phyloP scores from a whole-genome alignment of 768 basidiomycete genomes.

The Nevesoporus exiguus region DNA sequence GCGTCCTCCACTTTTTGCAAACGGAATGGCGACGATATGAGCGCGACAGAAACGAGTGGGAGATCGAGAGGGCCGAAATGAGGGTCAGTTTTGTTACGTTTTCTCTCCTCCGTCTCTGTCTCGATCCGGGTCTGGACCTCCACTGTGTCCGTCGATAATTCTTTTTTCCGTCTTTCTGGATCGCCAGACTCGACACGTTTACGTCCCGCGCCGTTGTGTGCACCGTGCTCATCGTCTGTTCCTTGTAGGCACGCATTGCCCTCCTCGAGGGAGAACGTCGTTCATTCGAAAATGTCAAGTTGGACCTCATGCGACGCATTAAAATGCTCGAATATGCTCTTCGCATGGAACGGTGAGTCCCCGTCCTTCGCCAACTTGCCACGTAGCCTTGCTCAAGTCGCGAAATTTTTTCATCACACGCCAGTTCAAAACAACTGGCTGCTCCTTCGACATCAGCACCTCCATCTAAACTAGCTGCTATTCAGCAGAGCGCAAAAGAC shows the following conservation, averaged over 20 bases:
- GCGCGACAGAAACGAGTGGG: constrained; percentile 99
- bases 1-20: constrained; percentile 95
- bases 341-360: constrained; percentile 85
- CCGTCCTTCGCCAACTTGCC: background rate
- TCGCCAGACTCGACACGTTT: background rate
- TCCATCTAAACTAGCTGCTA: constrained; percentile 60
- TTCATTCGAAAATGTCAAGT: constrained; percentile 95
- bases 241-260: constrained; percentile 84
- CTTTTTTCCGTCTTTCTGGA: background rate
- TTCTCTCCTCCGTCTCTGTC: constrained; percentile 1
- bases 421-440: constrained; percentile 77
- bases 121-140: background rate
- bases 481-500: constrained; percentile 67
- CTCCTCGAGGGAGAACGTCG: constrained; percentile 95
- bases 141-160: background rate
- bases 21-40: constrained; percentile 98
- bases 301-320: constrained; percentile 93
- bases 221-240: constrained; percentile 13
- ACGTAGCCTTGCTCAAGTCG: constrained; percentile 5
- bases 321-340: constrained; percentile 99
- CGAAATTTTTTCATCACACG: constrained; percentile 20
- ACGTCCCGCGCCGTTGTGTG: background rate
- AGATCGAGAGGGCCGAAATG: constrained; percentile 99
- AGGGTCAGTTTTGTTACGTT: constrained; percentile 56
- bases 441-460: constrained; percentile 52